Evolutionary conservation across 805 yeast genomes (phyloP).

Genomic region (Kregervanrija fluxuum): DNA sequence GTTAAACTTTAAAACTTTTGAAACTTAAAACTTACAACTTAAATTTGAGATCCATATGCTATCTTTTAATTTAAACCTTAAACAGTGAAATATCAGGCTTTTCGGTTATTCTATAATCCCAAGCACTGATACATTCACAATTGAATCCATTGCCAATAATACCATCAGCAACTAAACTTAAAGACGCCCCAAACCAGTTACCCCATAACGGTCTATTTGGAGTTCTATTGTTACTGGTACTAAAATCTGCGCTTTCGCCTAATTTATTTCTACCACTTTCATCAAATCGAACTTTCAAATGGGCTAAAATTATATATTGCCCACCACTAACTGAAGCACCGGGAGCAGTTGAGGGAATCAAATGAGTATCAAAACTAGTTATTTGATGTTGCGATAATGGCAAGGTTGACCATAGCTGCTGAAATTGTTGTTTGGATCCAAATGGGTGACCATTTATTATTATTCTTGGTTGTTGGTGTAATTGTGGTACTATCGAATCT

Average conservation of each 20-base stretch:
- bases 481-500: slow-evolving; percentile 33
- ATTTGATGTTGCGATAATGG: slow-evolving; percentile 58
- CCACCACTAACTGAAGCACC: slow-evolving; percentile 6
- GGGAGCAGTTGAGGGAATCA: slow-evolving; percentile 40
- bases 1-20: too few relatives aligned
- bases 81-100: slow-evolving; percentile 47
- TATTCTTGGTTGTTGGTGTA: slow-evolving; percentile 45
- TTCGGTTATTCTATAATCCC: slow-evolving; percentile 61
- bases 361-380: slow-evolving; percentile 59
- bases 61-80: slow-evolving; percentile 1
- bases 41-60: not conserved
- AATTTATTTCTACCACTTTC: slow-evolving; percentile 63
- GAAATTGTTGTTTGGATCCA: slow-evolving; percentile 44
- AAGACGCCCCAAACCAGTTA: slow-evolving; percentile 60
- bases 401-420: slow-evolving; percentile 47
- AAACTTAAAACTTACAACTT: too few relatives aligned
- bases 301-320: slow-evolving; percentile 34
- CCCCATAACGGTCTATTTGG: slow-evolving; percentile 54
- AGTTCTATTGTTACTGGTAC: slow-evolving; percentile 14
- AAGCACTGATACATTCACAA: slow-evolving; percentile 45
- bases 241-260: slow-evolving; percentile 57
- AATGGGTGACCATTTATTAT: slow-evolving; percentile 55
- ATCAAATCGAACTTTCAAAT: slow-evolving; percentile 63
- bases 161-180: slow-evolving; percentile 56
- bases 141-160: slow-evolving; percentile 29